These are phyloP conservation scores for Neurospora cerealis DNA, from an alignment of 495 filamentous ascomycete genomes.

Conservation along the genomic window DNA sequence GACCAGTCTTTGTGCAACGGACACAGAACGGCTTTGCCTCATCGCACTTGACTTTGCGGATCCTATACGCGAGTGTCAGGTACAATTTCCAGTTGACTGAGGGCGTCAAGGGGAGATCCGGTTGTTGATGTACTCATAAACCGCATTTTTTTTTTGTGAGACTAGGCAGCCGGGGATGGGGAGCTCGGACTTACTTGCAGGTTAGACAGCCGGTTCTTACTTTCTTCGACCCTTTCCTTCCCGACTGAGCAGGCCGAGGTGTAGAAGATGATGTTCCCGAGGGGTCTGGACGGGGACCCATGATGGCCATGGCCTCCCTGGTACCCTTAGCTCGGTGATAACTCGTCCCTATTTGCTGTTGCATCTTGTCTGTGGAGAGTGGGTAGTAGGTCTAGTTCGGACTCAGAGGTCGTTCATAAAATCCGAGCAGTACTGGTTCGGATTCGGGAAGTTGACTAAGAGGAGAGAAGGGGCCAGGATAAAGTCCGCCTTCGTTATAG, in stretches of 20 bases:
- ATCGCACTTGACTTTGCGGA: conserved; percentile 35
- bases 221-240: conserved; percentile 26
- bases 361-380: background rate
- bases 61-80: conserved; percentile 9
- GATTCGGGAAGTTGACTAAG: background rate
- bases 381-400: background rate
- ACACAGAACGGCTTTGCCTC: conserved; percentile 33
- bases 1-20: conserved; percentile 35
- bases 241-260: conserved; percentile 11
- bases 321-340: background rate
- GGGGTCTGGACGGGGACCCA: background rate
- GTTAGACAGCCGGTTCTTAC: conserved; percentile 28
- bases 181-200: conserved; percentile 23
- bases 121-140: background rate
- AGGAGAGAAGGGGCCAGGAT: background rate
- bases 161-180: background rate
- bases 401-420: background rate
- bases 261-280: conserved; percentile 6
- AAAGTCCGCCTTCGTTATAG: background rate
- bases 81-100: background rate
- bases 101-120: background rate
- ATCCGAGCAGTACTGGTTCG: background rate
- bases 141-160: background rate
- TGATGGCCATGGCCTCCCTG: background rate
- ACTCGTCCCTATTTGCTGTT: background rate